Conservation (phyloP, 2,329 filamentous ascomycete species). For the Cladophialophora chaetospira region DNA sequence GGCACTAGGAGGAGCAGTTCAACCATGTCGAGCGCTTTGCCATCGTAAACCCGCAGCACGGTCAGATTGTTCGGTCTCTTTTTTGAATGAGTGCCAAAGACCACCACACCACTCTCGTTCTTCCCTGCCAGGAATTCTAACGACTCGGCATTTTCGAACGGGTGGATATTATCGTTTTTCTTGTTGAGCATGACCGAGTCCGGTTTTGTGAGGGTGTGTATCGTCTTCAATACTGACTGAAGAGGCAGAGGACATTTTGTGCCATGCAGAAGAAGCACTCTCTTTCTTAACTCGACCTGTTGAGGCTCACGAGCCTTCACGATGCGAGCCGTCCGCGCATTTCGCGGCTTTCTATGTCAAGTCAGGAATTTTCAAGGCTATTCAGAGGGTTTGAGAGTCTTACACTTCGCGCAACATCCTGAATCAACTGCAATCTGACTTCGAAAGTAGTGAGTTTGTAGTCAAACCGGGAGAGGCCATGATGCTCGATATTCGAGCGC, state of each 20-base stretch:
- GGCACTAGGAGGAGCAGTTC: conserved; percentile 81
- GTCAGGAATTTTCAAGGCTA: neutral
- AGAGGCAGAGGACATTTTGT: conserved; percentile 80
- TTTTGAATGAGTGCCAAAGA: conserved; percentile 85
- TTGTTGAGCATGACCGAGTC: conserved; percentile 90
- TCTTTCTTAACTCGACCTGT: conserved; percentile 84
- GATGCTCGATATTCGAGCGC: too few relatives aligned
- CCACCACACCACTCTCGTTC: conserved; percentile 85
- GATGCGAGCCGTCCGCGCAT: conserved; percentile 89
- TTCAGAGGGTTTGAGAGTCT: conserved; percentile 25
- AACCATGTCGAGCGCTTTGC: conserved; percentile 91
- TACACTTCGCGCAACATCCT: conserved; percentile 50
- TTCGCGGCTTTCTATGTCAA: conserved; percentile 60
- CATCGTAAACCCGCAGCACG: conserved; percentile 76
- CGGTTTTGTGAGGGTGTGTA: conserved; percentile 81
- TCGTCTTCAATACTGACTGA: conserved; percentile 80
- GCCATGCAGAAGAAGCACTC: conserved; percentile 83
- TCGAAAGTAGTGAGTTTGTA: too few relatives aligned
- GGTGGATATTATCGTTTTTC: conserved; percentile 87
- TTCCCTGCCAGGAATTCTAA: conserved; percentile 96
- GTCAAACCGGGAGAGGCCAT: too few relatives aligned
- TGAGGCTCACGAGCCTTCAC: conserved; percentile 93
- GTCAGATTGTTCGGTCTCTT: conserved; percentile 93
- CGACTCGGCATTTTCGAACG: conserved; percentile 85
- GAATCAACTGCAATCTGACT: too few relatives aligned